Percentiles rank a stretch among this genome's conserved stretches.
Evolutionary conservation across 1,139 yeast genomes (phyloP).

Genomic region (Debaryomyces fabryi): DNA sequence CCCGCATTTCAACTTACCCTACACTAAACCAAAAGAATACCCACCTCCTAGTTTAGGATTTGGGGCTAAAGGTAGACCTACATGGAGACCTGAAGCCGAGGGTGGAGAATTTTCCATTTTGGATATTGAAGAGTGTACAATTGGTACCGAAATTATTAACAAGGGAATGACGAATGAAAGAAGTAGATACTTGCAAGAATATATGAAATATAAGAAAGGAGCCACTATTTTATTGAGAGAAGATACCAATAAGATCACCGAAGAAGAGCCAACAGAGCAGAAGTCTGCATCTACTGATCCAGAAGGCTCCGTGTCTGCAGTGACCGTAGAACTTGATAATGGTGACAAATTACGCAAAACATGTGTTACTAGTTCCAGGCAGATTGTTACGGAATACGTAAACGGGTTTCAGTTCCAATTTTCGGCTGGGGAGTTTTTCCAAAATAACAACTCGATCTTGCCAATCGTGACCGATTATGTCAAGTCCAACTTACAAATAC

Average conservation of each 20-base stretch:
- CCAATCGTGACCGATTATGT: slow-evolving; percentile 84
- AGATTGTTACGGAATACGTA: slow-evolving; percentile 78
- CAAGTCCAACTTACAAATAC: slow-evolving; percentile 60
- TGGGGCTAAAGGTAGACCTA: slow-evolving; percentile 79
- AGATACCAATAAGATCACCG: slow-evolving; percentile 52
- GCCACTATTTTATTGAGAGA: slow-evolving; percentile 88
- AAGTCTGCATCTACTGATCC: slow-evolving; percentile 48
- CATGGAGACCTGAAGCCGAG: slow-evolving; percentile 56
- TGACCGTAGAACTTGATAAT: slow-evolving; percentile 23
- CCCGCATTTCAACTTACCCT: slow-evolving; percentile 92
- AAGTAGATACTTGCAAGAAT: slow-evolving; percentile 49
- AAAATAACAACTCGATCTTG: slow-evolving; percentile 88
- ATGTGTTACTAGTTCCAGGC: slow-evolving; percentile 71
- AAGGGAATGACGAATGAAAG: slow-evolving; percentile 77
- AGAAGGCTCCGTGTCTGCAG: slow-evolving; percentile 32
- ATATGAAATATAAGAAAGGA: slow-evolving; percentile 68
- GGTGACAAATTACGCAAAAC: slow-evolving; percentile 41
- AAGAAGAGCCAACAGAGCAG: slow-evolving; percentile 21
- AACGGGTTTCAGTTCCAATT: slow-evolving; percentile 77
- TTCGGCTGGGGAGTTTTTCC: slow-evolving; percentile 94
- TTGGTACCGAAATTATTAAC: slow-evolving; percentile 82
- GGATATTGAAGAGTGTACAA: slow-evolving; percentile 91
- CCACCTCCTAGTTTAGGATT: slow-evolving; percentile 80
- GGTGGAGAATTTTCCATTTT: slow-evolving; percentile 59
- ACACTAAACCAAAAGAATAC: slow-evolving; percentile 41